Base-by-base conservation (phyloP, 192 early-diverging fungal species). In the Coemansia sp. region DNA sequence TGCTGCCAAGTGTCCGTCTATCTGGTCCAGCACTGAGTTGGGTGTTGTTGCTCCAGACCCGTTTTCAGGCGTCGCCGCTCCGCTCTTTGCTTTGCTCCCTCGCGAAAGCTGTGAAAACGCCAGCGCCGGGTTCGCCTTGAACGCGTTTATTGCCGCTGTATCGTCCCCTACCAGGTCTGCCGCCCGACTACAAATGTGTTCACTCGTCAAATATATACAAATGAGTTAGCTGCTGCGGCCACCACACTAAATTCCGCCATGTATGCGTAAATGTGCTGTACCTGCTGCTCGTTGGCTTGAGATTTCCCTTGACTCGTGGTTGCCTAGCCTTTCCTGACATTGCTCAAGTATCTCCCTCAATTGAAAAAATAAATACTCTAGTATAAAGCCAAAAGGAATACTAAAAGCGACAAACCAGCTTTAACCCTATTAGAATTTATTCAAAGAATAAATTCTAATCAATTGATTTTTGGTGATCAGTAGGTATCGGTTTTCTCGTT, bases 261-360 rank as follows among this genome's bases (percentile, higher is more conserved):
- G 9, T 27, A 2, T 59, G 25, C 22, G 7, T 41, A 39, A 56
- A 7, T 10, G 10, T 12, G 14, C 45, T 27, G 59, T 87, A 93
- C 93, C 92, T 92, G 87, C 89, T 91, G 66, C 86, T 92, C 15
- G 93, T 89, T 19, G 93, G 90, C 69, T 92, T 87, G 51, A 88
- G 81, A 67, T 92, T 93, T 56, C 92, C 92, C 80, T 94, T 95
- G 45, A 89, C 88, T 61, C 91, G 84, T 32, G 87, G 82, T 41
- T 84, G 75, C 43, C 87, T 90, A 60, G 85, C 65, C 43, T 78
- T 78, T 49, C 67, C 64, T 19, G 73, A 76, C 73, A 75, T 76
- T 49, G n/a, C 17, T 49, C 15, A 17, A 12, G 43, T n/a, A 47
- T 49, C 48, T 8, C 17, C 7, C 19, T 49, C 48, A 7, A 49